phyloP scores from a whole-genome alignment of 2,329 filamentous ascomycete genomes.

The Diaporthe destruens region DNA sequence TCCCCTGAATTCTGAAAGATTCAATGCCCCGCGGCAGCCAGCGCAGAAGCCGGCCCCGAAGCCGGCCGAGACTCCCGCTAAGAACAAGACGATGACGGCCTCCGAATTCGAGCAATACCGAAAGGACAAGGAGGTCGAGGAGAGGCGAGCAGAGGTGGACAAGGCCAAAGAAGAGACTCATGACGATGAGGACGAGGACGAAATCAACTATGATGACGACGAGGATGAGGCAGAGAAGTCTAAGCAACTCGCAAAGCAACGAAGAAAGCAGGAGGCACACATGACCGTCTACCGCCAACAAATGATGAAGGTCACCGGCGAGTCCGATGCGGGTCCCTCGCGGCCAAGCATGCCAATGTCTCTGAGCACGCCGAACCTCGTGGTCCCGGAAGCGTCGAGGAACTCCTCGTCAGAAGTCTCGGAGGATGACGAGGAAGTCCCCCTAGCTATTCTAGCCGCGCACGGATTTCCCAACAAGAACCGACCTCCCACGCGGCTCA shows the following conservation, averaged over 20 bases:
- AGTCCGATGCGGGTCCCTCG: conserved; percentile 63
- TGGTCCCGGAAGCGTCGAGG: conserved; percentile 54
- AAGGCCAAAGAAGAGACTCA: conserved; percentile 64
- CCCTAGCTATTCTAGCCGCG: conserved; percentile 86
- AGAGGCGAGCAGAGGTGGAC: conserved; percentile 55
- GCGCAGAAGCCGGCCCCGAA: conserved; percentile 48
- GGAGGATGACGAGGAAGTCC: conserved; percentile 85
- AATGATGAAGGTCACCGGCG: conserved; percentile 96
- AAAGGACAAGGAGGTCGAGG: conserved; percentile 75
- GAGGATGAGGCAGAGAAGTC: conserved; percentile 85
- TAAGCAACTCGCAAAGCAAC: conserved; percentile 78
- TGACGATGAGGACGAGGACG: conserved; percentile 73
- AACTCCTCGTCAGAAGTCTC: conserved; percentile 62
- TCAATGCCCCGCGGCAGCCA: conserved; percentile 51
- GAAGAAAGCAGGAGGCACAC: conserved; percentile 90
- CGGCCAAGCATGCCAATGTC: conserved; percentile 70
- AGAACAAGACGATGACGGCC: conserved; percentile 89
- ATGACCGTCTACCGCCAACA: conserved; percentile 91
- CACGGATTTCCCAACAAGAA: conserved; percentile 88
- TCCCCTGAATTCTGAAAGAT: conserved; percentile 52
- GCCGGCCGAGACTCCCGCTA: conserved; percentile 48
- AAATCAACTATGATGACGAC: conserved; percentile 77
- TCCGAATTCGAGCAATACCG: conserved; percentile 87
- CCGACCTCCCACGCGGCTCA: conserved; percentile 77
- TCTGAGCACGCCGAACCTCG: conserved; percentile 64